phyloP scores from a whole-genome alignment of 345 rosid genomes.

The Tarenaya hassleriana region DNA sequence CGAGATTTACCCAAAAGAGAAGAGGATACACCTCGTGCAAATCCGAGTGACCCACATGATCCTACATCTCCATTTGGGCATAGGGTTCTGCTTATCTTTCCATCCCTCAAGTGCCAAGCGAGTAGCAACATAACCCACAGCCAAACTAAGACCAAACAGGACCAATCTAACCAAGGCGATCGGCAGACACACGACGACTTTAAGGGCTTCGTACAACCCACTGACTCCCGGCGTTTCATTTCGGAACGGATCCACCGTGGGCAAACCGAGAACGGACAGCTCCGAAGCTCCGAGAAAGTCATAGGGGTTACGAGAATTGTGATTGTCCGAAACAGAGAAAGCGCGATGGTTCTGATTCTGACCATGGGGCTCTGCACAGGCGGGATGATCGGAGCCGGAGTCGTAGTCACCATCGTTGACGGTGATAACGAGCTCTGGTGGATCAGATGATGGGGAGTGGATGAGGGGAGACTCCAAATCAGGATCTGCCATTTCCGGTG shows the following conservation, averaged over 20 bases:
- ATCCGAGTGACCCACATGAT: conserved; percentile 90
- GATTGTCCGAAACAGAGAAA: conserved; percentile 11
- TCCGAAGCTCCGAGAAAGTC: conserved; percentile 47
- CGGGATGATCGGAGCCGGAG: conserved; percentile 14
- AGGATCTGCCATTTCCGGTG: conserved; percentile 47
- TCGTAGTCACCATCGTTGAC: conserved; percentile 31
- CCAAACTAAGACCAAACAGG: conserved; percentile 56
- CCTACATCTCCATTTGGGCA: conserved; percentile 80
- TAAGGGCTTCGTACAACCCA: conserved; percentile 67
- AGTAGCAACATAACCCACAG: conserved; percentile 66
- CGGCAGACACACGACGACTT: conserved; percentile 66
- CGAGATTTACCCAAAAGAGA: conserved; percentile 71
- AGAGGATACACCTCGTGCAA: conserved; percentile 68
- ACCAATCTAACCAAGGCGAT: conserved; percentile 53
- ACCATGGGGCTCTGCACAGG: conserved; percentile 3
- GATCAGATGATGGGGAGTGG: conserved; percentile 35
- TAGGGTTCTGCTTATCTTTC: conserved; percentile 78
- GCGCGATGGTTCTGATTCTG: conserved; percentile 14
- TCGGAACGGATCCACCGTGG: conserved; percentile 68
- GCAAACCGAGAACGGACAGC: conserved; percentile 40
- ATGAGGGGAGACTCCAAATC: conserved; percentile 57
- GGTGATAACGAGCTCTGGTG: conserved; percentile 37
- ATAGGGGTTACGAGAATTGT: conserved; percentile 40
- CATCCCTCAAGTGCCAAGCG: conserved; percentile 68
- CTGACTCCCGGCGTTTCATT: conserved; percentile 50